phyloP scores from a whole-genome alignment of 345 rosid species.

The Salix koriyanagi region DNA sequence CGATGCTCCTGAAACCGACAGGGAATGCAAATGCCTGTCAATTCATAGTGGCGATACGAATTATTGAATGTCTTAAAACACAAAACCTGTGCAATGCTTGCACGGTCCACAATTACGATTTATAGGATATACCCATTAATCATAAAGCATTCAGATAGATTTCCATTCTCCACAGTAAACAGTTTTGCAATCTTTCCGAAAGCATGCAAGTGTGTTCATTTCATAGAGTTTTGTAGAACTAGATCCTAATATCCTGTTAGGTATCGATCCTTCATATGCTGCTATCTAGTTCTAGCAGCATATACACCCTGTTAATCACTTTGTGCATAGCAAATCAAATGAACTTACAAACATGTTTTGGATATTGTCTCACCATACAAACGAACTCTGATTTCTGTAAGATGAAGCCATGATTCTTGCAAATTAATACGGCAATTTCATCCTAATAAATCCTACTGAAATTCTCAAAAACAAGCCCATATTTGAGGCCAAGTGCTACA shows the following conservation, averaged over 20 bases:
- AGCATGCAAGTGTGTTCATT: neutral
- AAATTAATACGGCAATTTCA: neutral
- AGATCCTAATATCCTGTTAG: neutral
- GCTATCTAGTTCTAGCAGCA: neutral
- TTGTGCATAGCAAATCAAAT: neutral
- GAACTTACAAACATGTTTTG: neutral
- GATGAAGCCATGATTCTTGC: neutral
- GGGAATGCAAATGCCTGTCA: neutral
- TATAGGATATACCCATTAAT: neutral
- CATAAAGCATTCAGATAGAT: neutral
- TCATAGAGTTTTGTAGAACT: neutral
- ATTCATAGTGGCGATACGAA: neutral
- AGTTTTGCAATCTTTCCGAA: neutral
- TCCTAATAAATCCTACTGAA: neutral
- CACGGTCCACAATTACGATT: neutral
- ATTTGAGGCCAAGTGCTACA: neutral
- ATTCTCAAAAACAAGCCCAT: neutral
- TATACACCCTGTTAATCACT: neutral
- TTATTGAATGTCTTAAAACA: neutral
- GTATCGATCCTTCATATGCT: no score
- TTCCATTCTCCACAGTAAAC: neutral
- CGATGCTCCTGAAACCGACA: conserved; percentile 51
- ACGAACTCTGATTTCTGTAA: neutral
- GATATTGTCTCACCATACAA: neutral
- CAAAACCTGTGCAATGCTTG: neutral